Evolutionary conservation across 177 flowering plant genomes (phyloP).

Genomic region (Vitis hybrid): DNA sequence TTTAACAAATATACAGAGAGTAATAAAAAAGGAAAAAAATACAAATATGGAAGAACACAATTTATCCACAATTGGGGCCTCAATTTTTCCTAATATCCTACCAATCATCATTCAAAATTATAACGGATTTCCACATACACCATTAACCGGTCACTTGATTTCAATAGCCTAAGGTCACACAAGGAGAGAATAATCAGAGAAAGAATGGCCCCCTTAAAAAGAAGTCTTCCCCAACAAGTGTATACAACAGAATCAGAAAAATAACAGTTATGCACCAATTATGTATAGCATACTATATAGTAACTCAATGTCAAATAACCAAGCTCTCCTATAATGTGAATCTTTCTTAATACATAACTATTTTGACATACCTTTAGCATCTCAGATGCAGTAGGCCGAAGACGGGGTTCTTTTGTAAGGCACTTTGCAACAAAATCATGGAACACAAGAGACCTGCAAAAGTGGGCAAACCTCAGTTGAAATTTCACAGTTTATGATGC

Average conservation of each 20-base stretch:
- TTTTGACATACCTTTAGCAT: conserved; percentile 72
- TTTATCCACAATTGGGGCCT: too few relatives aligned
- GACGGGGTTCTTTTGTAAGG: conserved; percentile 93
- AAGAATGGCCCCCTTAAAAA: neutral
- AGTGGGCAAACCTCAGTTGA: neutral
- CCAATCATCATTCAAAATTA: too few relatives aligned
- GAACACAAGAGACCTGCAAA: conserved; percentile 85
- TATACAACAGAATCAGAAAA: too few relatives aligned
- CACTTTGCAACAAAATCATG: conserved; percentile 98
- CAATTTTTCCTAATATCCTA: too few relatives aligned
- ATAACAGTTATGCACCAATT: too few relatives aligned
- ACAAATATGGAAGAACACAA: too few relatives aligned
- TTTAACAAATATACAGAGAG: too few relatives aligned
- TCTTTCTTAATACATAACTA: neutral
- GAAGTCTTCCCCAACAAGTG: too few relatives aligned
- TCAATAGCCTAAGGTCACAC: neutral
- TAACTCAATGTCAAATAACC: neutral
- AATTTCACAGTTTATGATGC: neutral
- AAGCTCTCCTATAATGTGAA: neutral
- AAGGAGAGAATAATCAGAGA: neutral
- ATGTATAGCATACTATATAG: too few relatives aligned
- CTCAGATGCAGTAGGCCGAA: conserved; percentile 89
- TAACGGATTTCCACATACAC: neutral
- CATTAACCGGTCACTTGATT: neutral
- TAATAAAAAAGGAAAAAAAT: too few relatives aligned